phyloP scores from a whole-genome alignment of 1,284 basidiomycete species.

The Hymenochaete sp. region DNA sequence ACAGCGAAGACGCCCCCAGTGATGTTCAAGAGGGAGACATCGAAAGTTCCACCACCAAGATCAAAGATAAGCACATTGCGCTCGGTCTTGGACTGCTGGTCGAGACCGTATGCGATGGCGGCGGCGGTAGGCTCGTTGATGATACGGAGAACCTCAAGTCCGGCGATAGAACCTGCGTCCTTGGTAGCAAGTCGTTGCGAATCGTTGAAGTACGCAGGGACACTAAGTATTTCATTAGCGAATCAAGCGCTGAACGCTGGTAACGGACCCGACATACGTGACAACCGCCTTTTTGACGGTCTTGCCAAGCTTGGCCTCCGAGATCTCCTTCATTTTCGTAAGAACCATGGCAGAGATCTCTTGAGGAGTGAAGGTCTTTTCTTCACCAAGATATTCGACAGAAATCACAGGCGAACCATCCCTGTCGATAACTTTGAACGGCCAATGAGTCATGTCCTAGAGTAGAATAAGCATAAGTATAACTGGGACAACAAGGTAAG shows the following conservation, averaged over 20 bases:
- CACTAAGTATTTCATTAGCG: slow-evolving; percentile 34
- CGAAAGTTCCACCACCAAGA: slow-evolving; percentile 97
- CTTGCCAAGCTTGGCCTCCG: slow-evolving; percentile 96
- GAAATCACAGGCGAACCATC: slow-evolving; percentile 94
- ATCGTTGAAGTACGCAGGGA: slow-evolving; percentile 97
- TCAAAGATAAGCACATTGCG: slow-evolving; percentile 99
- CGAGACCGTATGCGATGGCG: slow-evolving; percentile 90
- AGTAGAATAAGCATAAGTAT: slow-evolving; percentile 5
- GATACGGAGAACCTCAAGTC: slow-evolving; percentile 93
- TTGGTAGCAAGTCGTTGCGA: slow-evolving; percentile 93
- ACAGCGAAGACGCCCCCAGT: slow-evolving; percentile 96
- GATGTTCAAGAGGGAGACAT: slow-evolving; percentile 96
- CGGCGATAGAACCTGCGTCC: slow-evolving; percentile 89
- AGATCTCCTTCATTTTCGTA: slow-evolving; percentile 98
- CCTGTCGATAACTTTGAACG: slow-evolving; percentile 90
- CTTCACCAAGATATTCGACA: slow-evolving; percentile 89
- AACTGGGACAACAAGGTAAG: slow-evolving; percentile 4
- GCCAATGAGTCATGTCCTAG: slow-evolving; percentile 86
- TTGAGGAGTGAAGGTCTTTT: slow-evolving; percentile 94
- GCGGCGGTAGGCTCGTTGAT: slow-evolving; percentile 97
- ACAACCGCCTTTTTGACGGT: slow-evolving; percentile 94
- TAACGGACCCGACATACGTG: slow-evolving; percentile 63
- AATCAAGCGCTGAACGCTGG: slow-evolving; percentile 8
- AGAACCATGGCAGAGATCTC: slow-evolving; percentile 99
- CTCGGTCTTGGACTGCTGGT: slow-evolving; percentile 83